Percentiles rank a stretch among this genome's conserved stretches.
Conservation (phyloP, 208 protist genomes). For the Acanthamoeba healyi region DNA sequence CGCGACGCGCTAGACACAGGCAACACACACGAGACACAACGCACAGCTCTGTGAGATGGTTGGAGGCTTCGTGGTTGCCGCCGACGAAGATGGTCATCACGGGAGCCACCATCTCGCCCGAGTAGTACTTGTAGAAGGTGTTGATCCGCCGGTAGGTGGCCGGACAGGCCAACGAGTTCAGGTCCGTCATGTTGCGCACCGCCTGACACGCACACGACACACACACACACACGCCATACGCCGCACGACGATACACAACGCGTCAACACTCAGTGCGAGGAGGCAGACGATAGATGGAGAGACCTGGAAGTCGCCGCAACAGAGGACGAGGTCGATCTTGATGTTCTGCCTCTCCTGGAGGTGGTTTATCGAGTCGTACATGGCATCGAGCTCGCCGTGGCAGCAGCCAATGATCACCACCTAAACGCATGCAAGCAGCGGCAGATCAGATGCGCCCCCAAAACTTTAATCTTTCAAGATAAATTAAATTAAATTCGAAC, state of each 20-base stretch:
- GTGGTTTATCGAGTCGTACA: conserved; percentile 93
- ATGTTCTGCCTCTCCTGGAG: conserved; percentile 91
- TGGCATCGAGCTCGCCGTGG: conserved; percentile 97
- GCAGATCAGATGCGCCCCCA: no score
- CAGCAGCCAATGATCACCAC: conserved; percentile 98
- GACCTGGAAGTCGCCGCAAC: conserved; percentile 98
- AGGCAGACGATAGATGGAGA: conserved; percentile 35
- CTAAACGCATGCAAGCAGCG: conserved; percentile 68
- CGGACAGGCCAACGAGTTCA: conserved; percentile 96
- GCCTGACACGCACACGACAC: conserved; percentile 77
- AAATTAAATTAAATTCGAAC: neutral
- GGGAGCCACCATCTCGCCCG: conserved; percentile 92
- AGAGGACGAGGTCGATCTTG: conserved; percentile 97
- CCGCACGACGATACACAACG: neutral
- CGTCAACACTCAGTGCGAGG: neutral
- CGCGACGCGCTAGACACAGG: neutral
- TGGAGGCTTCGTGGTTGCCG: conserved; percentile 99
- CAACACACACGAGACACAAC: neutral
- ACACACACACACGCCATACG: neutral
- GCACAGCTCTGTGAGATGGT: conserved; percentile 94
- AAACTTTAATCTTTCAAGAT: no score
- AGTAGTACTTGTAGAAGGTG: conserved; percentile 97
- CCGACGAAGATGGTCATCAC: conserved; percentile 99
- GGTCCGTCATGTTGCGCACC: conserved; percentile 94
- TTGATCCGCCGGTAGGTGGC: conserved; percentile 95